Evolutionary conservation across 768 basidiomycete species (phyloP), one percentile per base, ranked within the genome.

Genomic region (Cyathus striatus): DNA sequence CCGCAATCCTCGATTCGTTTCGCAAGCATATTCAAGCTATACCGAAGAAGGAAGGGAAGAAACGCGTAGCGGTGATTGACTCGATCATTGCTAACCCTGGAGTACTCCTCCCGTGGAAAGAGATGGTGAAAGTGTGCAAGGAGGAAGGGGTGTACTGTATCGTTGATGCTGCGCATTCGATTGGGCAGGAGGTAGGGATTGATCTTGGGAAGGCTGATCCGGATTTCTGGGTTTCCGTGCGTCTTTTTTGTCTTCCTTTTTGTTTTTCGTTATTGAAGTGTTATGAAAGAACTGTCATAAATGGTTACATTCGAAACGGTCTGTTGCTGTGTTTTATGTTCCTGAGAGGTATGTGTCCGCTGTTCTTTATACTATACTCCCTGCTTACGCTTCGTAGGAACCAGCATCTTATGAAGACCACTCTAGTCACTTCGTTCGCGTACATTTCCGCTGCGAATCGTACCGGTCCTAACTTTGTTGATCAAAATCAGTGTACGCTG

Each of bases 231-330:
- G 62, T 84, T 4, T 83, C 86, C 24, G 86, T 88, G 47, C 18
- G 76, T 66, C 23, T 37, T 24, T 20, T 24, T 34, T 18, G 27
- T 18, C 14, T 16, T 4, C 34, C 13, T 26, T 24, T 38, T 14
- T 43, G 38, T 10, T 30, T 33, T 7, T 25, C 25, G n/a, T n/a
- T n/a, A n/a, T 40, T 36, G 42, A 17, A 12, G 5, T 20, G 27
- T 37, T n/a, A n/a, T n/a, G n/a, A 21, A 47, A 87, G 79, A 90
- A 90, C 52, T 85, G 83, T 49, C 86, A 92, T 62, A 92, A 93
- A 61, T 94, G 91, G 90, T 63, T 91, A 2, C 81, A 72, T 51
- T 70, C 78, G 3, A 83, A 87, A 58, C 73, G 90, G 4, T 68
- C 78, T 1, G 79, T 73, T 36, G 80, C 86, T 0, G 66, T 84